These are phyloP conservation scores for Gentiana macrophylla DNA, from an alignment of 257 asterid genomes.

Conservation along the genomic window DNA sequence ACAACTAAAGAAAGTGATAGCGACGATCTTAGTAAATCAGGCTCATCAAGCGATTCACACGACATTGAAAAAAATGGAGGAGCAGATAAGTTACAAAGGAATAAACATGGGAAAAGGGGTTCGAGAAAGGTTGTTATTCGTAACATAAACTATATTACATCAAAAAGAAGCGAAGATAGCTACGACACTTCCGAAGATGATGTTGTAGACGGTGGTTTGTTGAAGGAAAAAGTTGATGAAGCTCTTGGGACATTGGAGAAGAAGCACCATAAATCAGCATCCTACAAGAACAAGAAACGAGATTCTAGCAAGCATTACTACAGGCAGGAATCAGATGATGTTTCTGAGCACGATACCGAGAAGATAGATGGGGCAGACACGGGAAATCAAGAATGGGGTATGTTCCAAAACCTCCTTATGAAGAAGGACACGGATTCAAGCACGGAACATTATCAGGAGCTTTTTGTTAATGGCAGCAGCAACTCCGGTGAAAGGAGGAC, in stretches of 20 bases:
- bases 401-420: slow-evolving; percentile 69
- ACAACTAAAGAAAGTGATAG: slow-evolving; percentile 15
- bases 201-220: slow-evolving; percentile 35
- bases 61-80: slow-evolving; percentile 27
- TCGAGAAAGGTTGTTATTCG: slow-evolving; percentile 72
- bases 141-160: slow-evolving; percentile 66
- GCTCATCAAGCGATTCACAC: slow-evolving; percentile 38
- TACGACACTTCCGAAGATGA: slow-evolving; percentile 27
- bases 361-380: slow-evolving; percentile 30
- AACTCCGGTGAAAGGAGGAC: slow-evolving; percentile 17
- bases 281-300: slow-evolving; percentile 25
- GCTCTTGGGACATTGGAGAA: slow-evolving; percentile 44
- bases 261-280: slow-evolving; percentile 34
- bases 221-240: slow-evolving; percentile 49
- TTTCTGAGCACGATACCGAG: slow-evolving; percentile 17
- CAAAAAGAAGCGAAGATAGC: slow-evolving; percentile 34
- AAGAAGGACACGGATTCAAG: slow-evolving; percentile 46
- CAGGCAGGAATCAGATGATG: slow-evolving; percentile 11
- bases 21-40: slow-evolving; percentile 21
- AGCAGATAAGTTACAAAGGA: slow-evolving; percentile 21
- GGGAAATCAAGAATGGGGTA: slow-evolving; percentile 53
- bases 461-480: slow-evolving; percentile 7
- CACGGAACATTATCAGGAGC: slow-evolving; percentile 15
- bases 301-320: slow-evolving; percentile 28
- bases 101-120: slow-evolving; percentile 37